Conservation (phyloP, 805 yeast species). For the Saturnispora mendoncae region DNA sequence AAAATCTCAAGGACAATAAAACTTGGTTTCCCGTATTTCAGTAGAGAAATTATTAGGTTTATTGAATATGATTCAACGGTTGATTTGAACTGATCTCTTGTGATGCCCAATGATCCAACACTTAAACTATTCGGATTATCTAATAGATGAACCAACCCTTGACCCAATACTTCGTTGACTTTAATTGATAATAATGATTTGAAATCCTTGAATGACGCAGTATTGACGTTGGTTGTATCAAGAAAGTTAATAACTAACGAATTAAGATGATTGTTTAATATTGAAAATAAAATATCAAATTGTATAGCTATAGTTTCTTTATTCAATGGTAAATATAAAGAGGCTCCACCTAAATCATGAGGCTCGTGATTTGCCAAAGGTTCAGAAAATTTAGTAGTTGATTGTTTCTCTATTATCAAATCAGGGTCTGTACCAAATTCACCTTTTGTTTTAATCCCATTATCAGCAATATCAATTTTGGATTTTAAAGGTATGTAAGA, state of each 20-base stretch:
- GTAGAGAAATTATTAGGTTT: not conserved
- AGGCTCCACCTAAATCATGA: no score
- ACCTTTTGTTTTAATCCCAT: not conserved
- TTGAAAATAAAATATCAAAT: slow-evolving; percentile 1
- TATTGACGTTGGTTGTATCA: not conserved
- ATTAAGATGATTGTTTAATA: not conserved
- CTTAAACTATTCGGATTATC: slow-evolving; percentile 6
- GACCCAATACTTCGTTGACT: slow-evolving; percentile 13
- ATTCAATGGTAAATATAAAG: not conserved
- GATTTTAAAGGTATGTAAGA: not conserved
- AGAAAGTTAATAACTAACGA: not conserved
- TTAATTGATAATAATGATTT: slow-evolving; percentile 13
- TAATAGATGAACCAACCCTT: slow-evolving; percentile 2
- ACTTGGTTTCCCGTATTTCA: not conserved
- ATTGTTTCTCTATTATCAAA: no score
- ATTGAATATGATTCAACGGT: slow-evolving; percentile 3
- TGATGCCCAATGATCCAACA: not conserved
- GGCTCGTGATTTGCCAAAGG: not conserved
- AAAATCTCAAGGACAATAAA: not conserved
- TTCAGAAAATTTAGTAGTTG: no score
- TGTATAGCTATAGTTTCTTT: slow-evolving; percentile 1
- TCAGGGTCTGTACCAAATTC: no score
- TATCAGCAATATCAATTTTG: not conserved
- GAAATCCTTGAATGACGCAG: slow-evolving; percentile 1
- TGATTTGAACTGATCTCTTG: not conserved